Percentiles rank a stretch among this genome's conserved stretches.
Conservation (phyloP, 2,329 filamentous ascomycete species). For the Purpureocillium takamizusanense region DNA sequence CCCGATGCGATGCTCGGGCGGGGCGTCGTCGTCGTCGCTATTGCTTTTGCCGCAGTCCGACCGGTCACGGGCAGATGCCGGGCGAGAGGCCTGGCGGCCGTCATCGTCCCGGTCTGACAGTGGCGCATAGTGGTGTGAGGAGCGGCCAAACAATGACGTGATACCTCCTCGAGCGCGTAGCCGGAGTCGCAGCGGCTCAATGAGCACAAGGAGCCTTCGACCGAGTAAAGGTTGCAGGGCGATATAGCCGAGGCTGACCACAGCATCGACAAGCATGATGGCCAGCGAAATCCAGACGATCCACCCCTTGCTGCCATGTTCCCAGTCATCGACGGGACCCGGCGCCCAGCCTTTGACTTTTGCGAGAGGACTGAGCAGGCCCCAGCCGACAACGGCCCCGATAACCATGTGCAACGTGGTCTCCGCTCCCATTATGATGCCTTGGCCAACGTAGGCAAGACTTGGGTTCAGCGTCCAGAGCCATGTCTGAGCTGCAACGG, state of each 20-base stretch:
- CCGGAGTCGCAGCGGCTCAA: background rate
- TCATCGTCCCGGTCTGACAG: conserved; percentile 8
- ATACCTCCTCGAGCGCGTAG: background rate
- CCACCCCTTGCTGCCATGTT: conserved; percentile 91
- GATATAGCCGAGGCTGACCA: conserved; percentile 80
- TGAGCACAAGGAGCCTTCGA: background rate
- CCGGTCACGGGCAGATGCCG: conserved; percentile 3
- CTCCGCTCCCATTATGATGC: conserved; percentile 95
- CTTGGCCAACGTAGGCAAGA: conserved; percentile 93
- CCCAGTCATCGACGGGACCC: conserved; percentile 80
- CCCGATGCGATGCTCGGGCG: conserved; percentile 72
- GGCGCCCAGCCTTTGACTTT: conserved; percentile 84
- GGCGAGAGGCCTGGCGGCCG: too few relatives aligned
- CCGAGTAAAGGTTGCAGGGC: conserved; percentile 48
- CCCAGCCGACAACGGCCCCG: conserved; percentile 86
- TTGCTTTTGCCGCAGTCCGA: conserved; percentile 2
- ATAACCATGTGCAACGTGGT: conserved; percentile 95
- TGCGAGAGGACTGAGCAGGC: conserved; percentile 77
- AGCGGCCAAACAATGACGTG: conserved; percentile 4
- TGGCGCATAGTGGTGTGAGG: conserved; percentile 13
- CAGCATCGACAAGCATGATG: conserved; percentile 91
- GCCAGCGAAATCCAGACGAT: conserved; percentile 95
- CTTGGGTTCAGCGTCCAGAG: conserved; percentile 95
- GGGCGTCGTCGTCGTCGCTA: conserved; percentile 64
- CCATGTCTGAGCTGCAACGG: conserved; percentile 66